Percentiles rank a stretch among this genome's conserved stretches.
Conservation (phyloP, 192 early-diverging fungal genomes). For the Backusella tarrabulga region DNA sequence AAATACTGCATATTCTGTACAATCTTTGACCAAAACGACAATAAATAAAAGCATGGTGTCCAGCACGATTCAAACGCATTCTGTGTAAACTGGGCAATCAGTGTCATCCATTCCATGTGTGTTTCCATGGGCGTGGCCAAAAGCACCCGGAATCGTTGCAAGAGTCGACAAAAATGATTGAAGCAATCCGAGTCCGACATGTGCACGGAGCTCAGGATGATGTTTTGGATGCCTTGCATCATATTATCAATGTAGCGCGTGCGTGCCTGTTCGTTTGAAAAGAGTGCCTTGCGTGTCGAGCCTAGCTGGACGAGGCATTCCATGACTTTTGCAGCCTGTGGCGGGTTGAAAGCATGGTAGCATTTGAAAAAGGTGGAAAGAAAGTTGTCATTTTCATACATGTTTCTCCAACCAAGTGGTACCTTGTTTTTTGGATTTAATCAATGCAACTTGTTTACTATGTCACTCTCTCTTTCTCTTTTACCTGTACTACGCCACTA, state of each 20-base stretch:
- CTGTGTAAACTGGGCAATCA: slow-evolving; percentile 61
- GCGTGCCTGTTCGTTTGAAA: slow-evolving; percentile 66
- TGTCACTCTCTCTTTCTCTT: neutral
- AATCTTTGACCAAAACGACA: slow-evolving; percentile 89
- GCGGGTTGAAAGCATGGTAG: slow-evolving; percentile 56
- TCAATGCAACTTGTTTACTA: too few relatives aligned
- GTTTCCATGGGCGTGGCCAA: slow-evolving; percentile 78
- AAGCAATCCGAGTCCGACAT: slow-evolving; percentile 75
- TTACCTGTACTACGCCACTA: slow-evolving; percentile 59
- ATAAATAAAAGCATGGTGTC: slow-evolving; percentile 64
- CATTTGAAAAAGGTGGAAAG: slow-evolving; percentile 72
- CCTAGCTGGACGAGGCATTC: slow-evolving; percentile 80
- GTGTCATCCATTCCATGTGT: slow-evolving; percentile 64
- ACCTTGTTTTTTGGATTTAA: slow-evolving; percentile 37
- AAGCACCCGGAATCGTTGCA: slow-evolving; percentile 76
- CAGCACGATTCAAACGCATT: slow-evolving; percentile 62
- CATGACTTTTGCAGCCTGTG: slow-evolving; percentile 62
- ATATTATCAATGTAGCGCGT: slow-evolving; percentile 63
- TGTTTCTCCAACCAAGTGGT: slow-evolving; percentile 72
- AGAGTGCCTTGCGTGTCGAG: slow-evolving; percentile 83
- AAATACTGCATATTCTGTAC: slow-evolving; percentile 52
- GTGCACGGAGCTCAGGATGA: slow-evolving; percentile 56
- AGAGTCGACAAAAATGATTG: slow-evolving; percentile 80
- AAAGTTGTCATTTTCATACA: slow-evolving; percentile 71
- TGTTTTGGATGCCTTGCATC: slow-evolving; percentile 65